phyloP scores from a whole-genome alignment of 1,284 basidiomycete genomes.

The Cryptococcus jaspeensis region DNA sequence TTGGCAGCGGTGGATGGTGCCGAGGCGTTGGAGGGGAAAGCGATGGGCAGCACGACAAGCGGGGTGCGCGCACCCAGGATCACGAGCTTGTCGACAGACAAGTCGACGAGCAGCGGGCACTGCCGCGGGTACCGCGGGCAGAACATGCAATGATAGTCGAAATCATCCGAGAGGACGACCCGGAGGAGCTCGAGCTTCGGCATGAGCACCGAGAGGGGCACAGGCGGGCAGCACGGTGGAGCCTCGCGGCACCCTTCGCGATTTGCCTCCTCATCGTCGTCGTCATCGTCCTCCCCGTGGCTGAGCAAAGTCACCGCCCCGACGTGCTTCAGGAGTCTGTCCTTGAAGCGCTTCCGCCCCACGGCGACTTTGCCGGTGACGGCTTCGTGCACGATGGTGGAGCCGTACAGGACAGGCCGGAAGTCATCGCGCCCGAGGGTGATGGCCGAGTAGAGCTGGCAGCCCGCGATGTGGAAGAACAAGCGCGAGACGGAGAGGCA shows the following conservation, averaged over 20 bases:
- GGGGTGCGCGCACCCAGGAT: conserved; percentile 15
- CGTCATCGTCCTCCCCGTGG: conserved; percentile 16
- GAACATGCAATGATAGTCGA: conserved; percentile 17
- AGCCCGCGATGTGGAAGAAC: conserved; percentile 16
- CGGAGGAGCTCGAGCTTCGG: conserved; percentile 6
- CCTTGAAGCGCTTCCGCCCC: conserved; percentile 14
- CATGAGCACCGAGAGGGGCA: conserved; percentile 6
- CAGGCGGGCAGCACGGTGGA: conserved; percentile 6
- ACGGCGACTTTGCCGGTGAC: conserved; percentile 9
- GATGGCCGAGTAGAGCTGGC: conserved; percentile 7
- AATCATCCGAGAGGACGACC: conserved; percentile 12
- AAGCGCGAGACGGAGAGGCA: conserved; percentile 14
- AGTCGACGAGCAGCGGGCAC: conserved; percentile 10
- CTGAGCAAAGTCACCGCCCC: conserved; percentile 6
- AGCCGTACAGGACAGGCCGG: conserved; percentile 2
- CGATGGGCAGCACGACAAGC: conserved; percentile 11
- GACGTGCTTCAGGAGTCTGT: conserved; percentile 13
- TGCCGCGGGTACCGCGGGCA: conserved; percentile 9
- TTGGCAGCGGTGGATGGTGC: neutral
- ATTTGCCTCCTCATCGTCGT: neutral
- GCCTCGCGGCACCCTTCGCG: neutral
- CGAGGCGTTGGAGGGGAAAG: conserved; percentile 7
- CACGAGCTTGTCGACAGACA: conserved; percentile 11
- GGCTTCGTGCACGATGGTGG: conserved; percentile 8
- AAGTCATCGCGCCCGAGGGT: conserved; percentile 2